Conservation (phyloP, 1,139 yeast species). For the Pichia inconspicua region DNA sequence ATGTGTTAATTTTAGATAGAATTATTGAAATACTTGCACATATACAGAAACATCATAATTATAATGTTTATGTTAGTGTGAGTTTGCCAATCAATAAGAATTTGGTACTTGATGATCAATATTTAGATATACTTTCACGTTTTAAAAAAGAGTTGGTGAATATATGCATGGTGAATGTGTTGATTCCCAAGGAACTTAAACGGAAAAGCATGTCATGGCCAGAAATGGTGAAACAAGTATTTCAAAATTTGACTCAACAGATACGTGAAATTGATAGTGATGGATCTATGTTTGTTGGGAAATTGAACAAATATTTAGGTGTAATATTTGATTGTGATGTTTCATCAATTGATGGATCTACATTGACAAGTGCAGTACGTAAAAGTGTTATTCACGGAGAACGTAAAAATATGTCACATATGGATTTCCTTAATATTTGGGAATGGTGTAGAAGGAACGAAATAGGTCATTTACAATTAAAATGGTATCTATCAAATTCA, state of each 20-base stretch:
- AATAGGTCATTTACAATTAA: constrained; percentile 10
- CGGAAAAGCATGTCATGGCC: constrained; percentile 10
- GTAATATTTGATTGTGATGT: constrained; percentile 13
- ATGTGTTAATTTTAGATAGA: constrained; percentile 3
- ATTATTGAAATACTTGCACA: constrained; percentile 7
- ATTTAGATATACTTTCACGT: background rate
- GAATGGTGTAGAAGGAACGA: constrained; percentile 4
- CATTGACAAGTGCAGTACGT: constrained; percentile 4
- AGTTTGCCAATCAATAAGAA: constrained; percentile 6
- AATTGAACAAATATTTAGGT: constrained; percentile 11
- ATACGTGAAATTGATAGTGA: constrained; percentile 3
- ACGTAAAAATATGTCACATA: constrained; percentile 9
- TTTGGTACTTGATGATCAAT: constrained; percentile 5
- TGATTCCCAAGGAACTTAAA: constrained; percentile 10
- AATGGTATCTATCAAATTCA: constrained; percentile 11
- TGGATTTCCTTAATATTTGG: constrained; percentile 12
- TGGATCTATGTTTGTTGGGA: constrained; percentile 10
- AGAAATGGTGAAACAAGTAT: constrained; percentile 1
- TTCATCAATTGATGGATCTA: background rate
- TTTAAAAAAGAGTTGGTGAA: constrained; percentile 10
- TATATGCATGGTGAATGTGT: constrained; percentile 11
- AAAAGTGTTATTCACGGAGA: constrained; percentile 13
- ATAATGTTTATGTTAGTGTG: constrained; percentile 9
- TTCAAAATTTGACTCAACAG: constrained; percentile 4
- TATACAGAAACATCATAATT: constrained; percentile 9